Conservation (phyloP, 768 basidiomycete species). For the Pisolithus sp. region DNA sequence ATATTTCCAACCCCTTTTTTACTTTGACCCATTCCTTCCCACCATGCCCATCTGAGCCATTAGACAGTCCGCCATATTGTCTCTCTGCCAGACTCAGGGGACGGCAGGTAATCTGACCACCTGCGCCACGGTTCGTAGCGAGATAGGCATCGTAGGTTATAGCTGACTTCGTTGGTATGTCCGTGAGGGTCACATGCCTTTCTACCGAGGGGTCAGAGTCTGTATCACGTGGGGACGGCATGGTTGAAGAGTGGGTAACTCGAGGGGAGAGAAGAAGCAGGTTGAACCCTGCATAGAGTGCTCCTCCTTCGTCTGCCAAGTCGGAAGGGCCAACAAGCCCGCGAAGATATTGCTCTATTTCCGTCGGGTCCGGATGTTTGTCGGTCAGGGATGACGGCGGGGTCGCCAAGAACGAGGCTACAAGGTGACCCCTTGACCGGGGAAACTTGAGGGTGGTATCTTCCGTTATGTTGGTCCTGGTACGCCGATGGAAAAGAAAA, state of each 20-base stretch:
- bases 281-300: slow-evolving; percentile 72
- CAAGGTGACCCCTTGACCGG: slow-evolving; percentile 61
- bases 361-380: not conserved
- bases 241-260: not conserved
- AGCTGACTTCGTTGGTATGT: slow-evolving; percentile 19
- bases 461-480: slow-evolving; percentile 83
- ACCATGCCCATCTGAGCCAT: slow-evolving; percentile 62
- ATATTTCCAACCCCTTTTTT: slow-evolving; percentile 39
- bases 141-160: slow-evolving; percentile 48
- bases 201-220: too few species aligned
- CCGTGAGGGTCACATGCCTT: not conserved
- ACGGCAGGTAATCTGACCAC: slow-evolving; percentile 50
- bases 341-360: slow-evolving; percentile 36
- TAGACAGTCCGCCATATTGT: slow-evolving; percentile 59
- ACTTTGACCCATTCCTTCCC: slow-evolving; percentile 73
- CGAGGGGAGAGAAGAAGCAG: slow-evolving; percentile 50
- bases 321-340: slow-evolving; percentile 29
- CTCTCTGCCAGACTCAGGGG: slow-evolving; percentile 45
- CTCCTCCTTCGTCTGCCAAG: not conserved
- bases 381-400: slow-evolving; percentile 39
- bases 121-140: slow-evolving; percentile 69
- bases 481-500: slow-evolving; percentile 1
- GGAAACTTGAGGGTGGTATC: slow-evolving; percentile 34
- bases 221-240: too few species aligned
- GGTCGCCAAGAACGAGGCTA: slow-evolving; percentile 60